Evolutionary conservation across 345 rosid genomes (phyloP).

Genomic region (Noccaea bulbosa): DNA sequence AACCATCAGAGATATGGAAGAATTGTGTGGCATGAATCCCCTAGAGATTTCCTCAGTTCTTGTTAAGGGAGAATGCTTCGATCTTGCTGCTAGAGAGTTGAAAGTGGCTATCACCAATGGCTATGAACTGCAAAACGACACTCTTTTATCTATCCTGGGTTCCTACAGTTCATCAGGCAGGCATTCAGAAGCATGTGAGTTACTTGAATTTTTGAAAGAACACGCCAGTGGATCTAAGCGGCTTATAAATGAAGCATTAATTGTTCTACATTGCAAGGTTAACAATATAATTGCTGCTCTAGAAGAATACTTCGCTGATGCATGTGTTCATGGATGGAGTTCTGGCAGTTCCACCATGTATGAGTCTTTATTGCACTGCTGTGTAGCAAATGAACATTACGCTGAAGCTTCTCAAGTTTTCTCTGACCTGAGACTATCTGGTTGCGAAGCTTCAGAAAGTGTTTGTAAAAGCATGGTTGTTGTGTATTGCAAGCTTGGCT

Average conservation of each 20-base stretch:
- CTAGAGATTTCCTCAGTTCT: constrained; percentile 70
- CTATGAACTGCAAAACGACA: constrained; percentile 59
- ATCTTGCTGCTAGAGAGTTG: constrained; percentile 74
- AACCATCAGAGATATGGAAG: constrained; percentile 73
- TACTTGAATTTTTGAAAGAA: constrained; percentile 75
- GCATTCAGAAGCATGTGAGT: constrained; percentile 72
- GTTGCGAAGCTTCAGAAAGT: constrained; percentile 59
- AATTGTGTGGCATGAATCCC: constrained; percentile 63
- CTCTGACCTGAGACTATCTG: constrained; percentile 75
- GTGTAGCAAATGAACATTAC: constrained; percentile 58
- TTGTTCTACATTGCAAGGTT: constrained; percentile 75
- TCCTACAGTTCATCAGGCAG: constrained; percentile 79
- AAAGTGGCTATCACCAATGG: constrained; percentile 59
- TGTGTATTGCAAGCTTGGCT: constrained; percentile 71
- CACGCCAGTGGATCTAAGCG: constrained; percentile 52
- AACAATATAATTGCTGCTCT: constrained; percentile 66
- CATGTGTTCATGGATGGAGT: constrained; percentile 51
- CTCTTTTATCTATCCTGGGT: constrained; percentile 69
- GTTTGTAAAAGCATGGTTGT: constrained; percentile 59
- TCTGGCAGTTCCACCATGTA: constrained; percentile 59
- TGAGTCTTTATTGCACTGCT: constrained; percentile 74
- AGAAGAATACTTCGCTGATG: constrained; percentile 57
- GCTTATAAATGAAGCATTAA: constrained; percentile 67
- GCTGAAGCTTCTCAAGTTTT: constrained; percentile 87
- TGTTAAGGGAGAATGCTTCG: constrained; percentile 83